Evolutionary conservation across 768 basidiomycete species (phyloP).

Genomic region (Leccinellum albellum): DNA sequence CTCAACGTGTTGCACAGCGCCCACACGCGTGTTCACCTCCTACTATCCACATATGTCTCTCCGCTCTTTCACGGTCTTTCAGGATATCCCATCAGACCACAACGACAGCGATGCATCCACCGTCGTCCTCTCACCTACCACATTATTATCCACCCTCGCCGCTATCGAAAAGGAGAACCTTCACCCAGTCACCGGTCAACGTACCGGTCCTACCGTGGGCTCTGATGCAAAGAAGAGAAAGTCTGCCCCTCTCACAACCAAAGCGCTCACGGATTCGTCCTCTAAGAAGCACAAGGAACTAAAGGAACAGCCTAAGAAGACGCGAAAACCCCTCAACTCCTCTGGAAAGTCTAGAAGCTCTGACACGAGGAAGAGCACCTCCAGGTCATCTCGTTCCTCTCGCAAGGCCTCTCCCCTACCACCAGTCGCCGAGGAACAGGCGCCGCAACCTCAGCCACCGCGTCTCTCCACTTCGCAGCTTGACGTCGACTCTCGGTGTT

Average conservation of each 20-base stretch:
- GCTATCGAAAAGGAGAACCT: constrained; percentile 74
- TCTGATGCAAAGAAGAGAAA: constrained; percentile 60
- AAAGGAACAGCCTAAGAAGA: constrained; percentile 49
- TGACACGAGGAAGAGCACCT: constrained; percentile 39
- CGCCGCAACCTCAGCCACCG: constrained; percentile 27
- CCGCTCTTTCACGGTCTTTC: constrained; percentile 62
- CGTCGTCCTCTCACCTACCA: constrained; percentile 21
- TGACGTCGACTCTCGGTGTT: constrained; percentile 68
- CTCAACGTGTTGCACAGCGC: constrained; percentile 33
- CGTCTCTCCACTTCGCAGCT: constrained; percentile 42
- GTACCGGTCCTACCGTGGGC: constrained; percentile 38
- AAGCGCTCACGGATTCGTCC: constrained; percentile 36
- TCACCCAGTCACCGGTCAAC: constrained; percentile 69
- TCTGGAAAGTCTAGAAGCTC: constrained; percentile 21
- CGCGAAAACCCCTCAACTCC: constrained; percentile 47
- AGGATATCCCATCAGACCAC: constrained; percentile 45
- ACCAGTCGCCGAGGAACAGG: constrained; percentile 53
- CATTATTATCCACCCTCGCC: constrained; percentile 34
- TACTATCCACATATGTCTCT: constrained; percentile 43
- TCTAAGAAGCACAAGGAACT: constrained; percentile 44
- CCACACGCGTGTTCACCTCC: constrained; percentile 16
- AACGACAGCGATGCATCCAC: constrained; percentile 21
- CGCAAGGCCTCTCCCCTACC: constrained; percentile 59
- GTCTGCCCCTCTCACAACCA: constrained; percentile 54
- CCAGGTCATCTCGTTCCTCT: constrained; percentile 30